Base-by-base conservation (phyloP, 1,284 basidiomycete genomes). In the Pseudozyma flocculosa region DNA sequence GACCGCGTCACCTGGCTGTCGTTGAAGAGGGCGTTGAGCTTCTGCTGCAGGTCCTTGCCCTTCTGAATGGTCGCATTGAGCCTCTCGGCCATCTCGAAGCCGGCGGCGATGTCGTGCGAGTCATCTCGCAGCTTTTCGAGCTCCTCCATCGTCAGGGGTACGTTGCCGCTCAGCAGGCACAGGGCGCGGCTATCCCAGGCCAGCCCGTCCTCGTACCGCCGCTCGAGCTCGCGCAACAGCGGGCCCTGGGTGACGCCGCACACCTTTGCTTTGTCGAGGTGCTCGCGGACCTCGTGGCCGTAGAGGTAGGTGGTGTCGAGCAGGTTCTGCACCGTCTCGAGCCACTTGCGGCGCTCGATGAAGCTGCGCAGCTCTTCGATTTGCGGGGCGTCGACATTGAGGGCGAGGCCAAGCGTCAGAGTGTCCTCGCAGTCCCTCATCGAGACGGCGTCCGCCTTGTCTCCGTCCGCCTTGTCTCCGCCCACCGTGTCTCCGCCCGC, bases 371-470 rank as follows among this genome's bases (percentile, higher is more conserved):
- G 82, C 67, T 88, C 85, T 17, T 82, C 78, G 19, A 90, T 81
- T 74, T 90, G 87, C 37, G 88, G 85, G 4, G 92, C 81, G 43
- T 84, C 80, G n/a, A 92, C 87, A 60, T 90, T 90, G 50, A 90
- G 75, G 9, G 87, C 86, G 10, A 85, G 85, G 9, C 85, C 86
- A 37, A 87, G 83, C 40, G 85, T 76, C 43, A 90, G 82, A 2
- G 89, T 79, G 43, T 83, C 84, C 64, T 86, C 86, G 76, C 88
- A 89, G 48, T 82, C 61, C 88, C 80, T 72, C 83, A 86, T 29
- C 79, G 47, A 44, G 9, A 39, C 19, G 11, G 50, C 34, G 2
- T 56, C 46, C 15, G 26, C 26, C 26, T 29, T n/a, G n/a, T n/a
- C n/a, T n/a, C n/a, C n/a, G n/a, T n/a, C n/a, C n/a, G n/a, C n/a